Conservation (phyloP, 768 basidiomycete species). For the Calocera viscosa region DNA sequence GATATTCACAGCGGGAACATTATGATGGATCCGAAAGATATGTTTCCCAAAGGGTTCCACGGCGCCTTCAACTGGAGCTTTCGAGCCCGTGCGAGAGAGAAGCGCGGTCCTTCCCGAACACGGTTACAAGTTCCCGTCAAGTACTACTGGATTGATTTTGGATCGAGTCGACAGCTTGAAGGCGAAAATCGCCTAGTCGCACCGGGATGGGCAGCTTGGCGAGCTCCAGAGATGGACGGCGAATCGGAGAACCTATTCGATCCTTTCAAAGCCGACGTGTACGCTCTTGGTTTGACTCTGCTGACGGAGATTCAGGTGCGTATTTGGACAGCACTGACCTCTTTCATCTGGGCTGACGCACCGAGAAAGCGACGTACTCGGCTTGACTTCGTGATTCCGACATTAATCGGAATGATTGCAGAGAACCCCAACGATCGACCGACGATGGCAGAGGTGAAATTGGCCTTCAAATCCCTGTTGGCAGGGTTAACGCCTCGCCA, state of each 20-base stretch:
- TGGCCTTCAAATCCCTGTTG: no score
- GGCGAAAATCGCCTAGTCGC: background rate
- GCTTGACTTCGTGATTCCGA: no score
- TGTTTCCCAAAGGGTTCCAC: background rate
- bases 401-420: no score
- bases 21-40: background rate
- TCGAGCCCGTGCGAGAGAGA: background rate
- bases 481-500: no score
- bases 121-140: background rate
- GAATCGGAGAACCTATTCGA: background rate
- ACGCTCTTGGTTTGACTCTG: background rate
- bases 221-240: background rate
- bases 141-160: background rate
- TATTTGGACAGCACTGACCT: no score
- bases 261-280: background rate
- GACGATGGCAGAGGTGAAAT: no score
- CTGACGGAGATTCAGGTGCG: background rate
- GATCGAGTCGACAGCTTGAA: background rate
- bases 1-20: conserved; percentile 3
- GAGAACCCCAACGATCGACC: no score
- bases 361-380: no score
- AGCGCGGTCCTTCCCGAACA: no score
- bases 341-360: no score
- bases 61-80: background rate
- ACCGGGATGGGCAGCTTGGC: background rate